phyloP scores from a whole-genome alignment of 768 basidiomycete genomes.

The Agaricus subrufescens region DNA sequence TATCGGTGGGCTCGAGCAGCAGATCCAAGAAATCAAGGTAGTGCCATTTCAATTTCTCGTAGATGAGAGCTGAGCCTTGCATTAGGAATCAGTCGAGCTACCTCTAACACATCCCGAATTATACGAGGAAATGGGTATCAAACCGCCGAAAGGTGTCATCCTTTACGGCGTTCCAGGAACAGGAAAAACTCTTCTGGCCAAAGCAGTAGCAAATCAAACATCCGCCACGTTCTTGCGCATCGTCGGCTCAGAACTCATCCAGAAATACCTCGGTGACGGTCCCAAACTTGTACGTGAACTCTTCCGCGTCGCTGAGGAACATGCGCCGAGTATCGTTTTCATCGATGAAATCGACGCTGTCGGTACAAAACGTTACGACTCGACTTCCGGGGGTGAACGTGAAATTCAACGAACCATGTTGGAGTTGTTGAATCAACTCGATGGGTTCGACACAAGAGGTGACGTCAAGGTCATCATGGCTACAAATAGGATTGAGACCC shows the following conservation, averaged over 20 bases:
- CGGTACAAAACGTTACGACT: conserved; percentile 98
- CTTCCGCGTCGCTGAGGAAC: conserved; percentile 95
- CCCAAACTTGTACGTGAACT: conserved; percentile 97
- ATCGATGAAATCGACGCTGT: conserved; percentile 99
- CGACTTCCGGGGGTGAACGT: conserved; percentile 96
- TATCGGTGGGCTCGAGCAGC: conserved; percentile 92
- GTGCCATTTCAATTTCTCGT: background rate
- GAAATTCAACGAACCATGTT: conserved; percentile 99
- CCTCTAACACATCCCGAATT: conserved; percentile 97
- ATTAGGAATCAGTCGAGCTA: conserved; percentile 93
- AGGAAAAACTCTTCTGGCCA: conserved; percentile 95
- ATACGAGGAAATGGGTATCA: conserved; percentile 99
- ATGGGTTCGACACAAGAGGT: conserved; percentile 99
- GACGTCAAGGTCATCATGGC: conserved; percentile 99
- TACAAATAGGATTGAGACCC: conserved; percentile 94
- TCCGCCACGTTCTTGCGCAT: conserved; percentile 97
- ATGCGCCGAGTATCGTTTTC: conserved; percentile 98
- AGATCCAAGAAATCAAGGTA: conserved; percentile 99
- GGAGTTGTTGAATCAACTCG: conserved; percentile 95
- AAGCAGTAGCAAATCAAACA: conserved; percentile 97
- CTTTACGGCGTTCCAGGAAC: conserved; percentile 98
- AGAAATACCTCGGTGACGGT: conserved; percentile 98
- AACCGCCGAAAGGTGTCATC: conserved; percentile 99
- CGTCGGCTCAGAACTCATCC: conserved; percentile 96
- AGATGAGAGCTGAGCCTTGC: background rate